Evolutionary conservation across 352 stramenopile species (phyloP), one percentile per base, ranked within the genome.

Genomic region (Phytophthora niederhauseri): DNA sequence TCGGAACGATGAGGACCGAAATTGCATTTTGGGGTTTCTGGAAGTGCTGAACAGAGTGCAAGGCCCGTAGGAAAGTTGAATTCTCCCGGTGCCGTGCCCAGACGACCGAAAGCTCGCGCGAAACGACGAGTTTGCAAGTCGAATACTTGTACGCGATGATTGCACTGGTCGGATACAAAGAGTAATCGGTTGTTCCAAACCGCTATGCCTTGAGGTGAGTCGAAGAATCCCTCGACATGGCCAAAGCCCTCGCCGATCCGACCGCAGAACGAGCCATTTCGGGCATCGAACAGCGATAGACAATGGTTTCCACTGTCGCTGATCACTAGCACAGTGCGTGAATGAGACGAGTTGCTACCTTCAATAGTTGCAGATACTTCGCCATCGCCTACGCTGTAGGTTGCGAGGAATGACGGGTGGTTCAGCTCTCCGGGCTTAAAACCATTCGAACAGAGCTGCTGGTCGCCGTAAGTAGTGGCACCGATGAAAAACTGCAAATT

Each of bases 111-210:
- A 15, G 50, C 20, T 8, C 64, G 68, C 0, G 75, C 31, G 38
- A 84, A 84, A 1, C 20, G 54, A 2, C 49, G 30, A 6, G 51
- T 67, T 11, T 24, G 5, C 8, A 93, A 38, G 41, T 89, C 75
- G 28, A 89, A 92, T 1, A 87, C 57, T 67, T 91, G 81, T 6
- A 93, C 45, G 24, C 83, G 83, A 57, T 93, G 85, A 54, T 94
- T 94, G 43, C 72, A 73, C 30, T 94, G 82, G 59, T 94, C 85
- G 31, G 69, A 82, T 4, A 92, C 72, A 36, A 77, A 92, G 12
- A 92, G 59, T 50, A 71, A 62, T 14, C 53, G 64, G 20, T 87
- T 70, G 2, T 82, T 68, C 20, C 66, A 76, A 22, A 92, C 74
- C 3, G 77, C 71, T 24, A 92, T 28, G 0, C 84, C 82, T 56